Evolutionary conservation across 2,329 filamentous ascomycete genomes (phyloP).

Genomic region (Diplodia seriata): DNA sequence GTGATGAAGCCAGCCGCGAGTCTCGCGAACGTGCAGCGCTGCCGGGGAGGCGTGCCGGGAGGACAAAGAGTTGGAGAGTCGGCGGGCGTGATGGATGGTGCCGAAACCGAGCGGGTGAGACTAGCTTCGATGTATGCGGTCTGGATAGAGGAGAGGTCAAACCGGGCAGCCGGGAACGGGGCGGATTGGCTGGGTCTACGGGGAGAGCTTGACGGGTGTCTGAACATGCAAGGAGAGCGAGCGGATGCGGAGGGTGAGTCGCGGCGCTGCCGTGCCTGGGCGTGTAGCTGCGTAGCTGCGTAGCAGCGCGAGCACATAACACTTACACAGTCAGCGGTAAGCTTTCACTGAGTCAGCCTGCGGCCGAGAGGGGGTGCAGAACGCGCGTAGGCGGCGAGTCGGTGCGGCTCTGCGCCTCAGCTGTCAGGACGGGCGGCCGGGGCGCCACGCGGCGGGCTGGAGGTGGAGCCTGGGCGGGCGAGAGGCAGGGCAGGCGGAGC

Average conservation of each 20-base stretch:
- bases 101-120: slow-evolving; percentile 33
- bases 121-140: slow-evolving; percentile 32
- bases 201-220: slow-evolving; percentile 31
- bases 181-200: slow-evolving; percentile 32
- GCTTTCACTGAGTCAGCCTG: slow-evolving; percentile 33
- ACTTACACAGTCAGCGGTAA: slow-evolving; percentile 33
- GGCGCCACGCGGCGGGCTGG: slow-evolving; percentile 27
- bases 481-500: slow-evolving; percentile 7
- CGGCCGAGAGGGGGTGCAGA: slow-evolving; percentile 22
- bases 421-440: slow-evolving; percentile 23
- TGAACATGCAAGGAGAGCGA: slow-evolving; percentile 32
- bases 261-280: slow-evolving; percentile 27
- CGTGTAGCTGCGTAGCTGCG: slow-evolving; percentile 2
- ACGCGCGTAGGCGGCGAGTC: slow-evolving; percentile 16
- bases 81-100: slow-evolving; percentile 25
- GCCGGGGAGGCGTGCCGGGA: slow-evolving; percentile 18
- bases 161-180: slow-evolving; percentile 31
- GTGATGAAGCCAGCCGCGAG: slow-evolving; percentile 27
- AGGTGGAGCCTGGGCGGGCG: slow-evolving; percentile 2
- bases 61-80: slow-evolving; percentile 25
- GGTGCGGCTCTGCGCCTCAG: slow-evolving; percentile 32
- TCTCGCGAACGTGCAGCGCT: slow-evolving; percentile 32
- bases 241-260: slow-evolving; percentile 33
- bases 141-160: slow-evolving; percentile 33
- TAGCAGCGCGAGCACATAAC: slow-evolving; percentile 2